A percentile compares a stretch with the other conserved stretches of the same genome.
Conservation (phyloP, 1,284 basidiomycete species). For the Ustilago tritici region DNA sequence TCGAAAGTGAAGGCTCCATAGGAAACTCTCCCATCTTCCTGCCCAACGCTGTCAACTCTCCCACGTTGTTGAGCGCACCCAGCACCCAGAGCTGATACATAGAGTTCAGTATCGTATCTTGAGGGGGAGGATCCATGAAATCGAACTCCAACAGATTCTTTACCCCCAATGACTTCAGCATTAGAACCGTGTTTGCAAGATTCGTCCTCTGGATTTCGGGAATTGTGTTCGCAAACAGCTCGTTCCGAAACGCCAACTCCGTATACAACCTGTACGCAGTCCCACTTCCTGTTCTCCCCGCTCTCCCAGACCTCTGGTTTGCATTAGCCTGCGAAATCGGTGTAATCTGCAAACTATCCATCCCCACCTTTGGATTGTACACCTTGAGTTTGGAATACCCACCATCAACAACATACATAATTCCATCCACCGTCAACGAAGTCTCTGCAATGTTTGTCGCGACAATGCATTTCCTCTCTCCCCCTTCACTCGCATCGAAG, state of each 20-base stretch:
- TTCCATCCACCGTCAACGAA: slow-evolving; percentile 93
- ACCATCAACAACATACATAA: slow-evolving; percentile 94
- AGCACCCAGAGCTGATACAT: slow-evolving; percentile 99
- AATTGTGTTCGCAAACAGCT: slow-evolving; percentile 94
- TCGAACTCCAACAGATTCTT: slow-evolving; percentile 97
- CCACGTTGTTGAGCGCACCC: slow-evolving; percentile 94
- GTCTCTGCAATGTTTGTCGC: slow-evolving; percentile 99
- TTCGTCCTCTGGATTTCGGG: slow-evolving; percentile 99
- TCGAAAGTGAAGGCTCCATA: slow-evolving; percentile 86
- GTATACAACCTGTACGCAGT: slow-evolving; percentile 95
- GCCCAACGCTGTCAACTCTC: slow-evolving; percentile 91
- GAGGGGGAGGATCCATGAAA: slow-evolving; percentile 94
- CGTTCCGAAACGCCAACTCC: slow-evolving; percentile 94
- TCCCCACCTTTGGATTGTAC: slow-evolving; percentile 98
- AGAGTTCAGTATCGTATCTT: slow-evolving; percentile 77
- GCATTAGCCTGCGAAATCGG: slow-evolving; percentile 94
- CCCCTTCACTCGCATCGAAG: slow-evolving; percentile 93
- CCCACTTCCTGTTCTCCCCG: slow-evolving; percentile 88
- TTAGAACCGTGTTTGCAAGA: slow-evolving; percentile 91
- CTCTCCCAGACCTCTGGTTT: slow-evolving; percentile 94
- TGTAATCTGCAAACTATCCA: slow-evolving; percentile 98
- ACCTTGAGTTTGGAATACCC: slow-evolving; percentile 98
- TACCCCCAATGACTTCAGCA: slow-evolving; percentile 93
- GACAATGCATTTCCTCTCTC: slow-evolving; percentile 94
- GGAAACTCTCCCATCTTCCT: slow-evolving; percentile 96